Conservation (phyloP, 2,329 filamentous ascomycete species). For the Ophiostoma sp. region DNA sequence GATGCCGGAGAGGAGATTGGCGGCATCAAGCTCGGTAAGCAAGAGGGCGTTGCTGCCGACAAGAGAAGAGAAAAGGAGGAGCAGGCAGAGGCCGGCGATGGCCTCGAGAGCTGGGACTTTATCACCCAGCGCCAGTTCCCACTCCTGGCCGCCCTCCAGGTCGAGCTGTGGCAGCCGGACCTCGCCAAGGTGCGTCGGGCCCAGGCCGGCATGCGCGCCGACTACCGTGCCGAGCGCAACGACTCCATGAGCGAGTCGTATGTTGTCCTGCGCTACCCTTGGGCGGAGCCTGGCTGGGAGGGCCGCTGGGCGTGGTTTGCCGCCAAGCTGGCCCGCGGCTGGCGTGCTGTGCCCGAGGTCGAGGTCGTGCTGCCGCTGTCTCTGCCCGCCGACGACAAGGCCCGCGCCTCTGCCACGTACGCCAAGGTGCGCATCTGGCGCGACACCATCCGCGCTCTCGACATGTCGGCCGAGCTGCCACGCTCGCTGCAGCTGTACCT, state of each 20-base stretch:
- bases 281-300: slow-evolving; percentile 45
- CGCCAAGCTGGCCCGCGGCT: slow-evolving; percentile 49
- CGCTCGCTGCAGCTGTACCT: slow-evolving; percentile 60
- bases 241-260: slow-evolving; percentile 49
- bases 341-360: slow-evolving; percentile 50
- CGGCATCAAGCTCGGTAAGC: background rate
- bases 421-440: slow-evolving; percentile 63
- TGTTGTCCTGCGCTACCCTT: slow-evolving; percentile 63
- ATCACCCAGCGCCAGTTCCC: slow-evolving; percentile 66
- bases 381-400: slow-evolving; percentile 11
- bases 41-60: background rate
- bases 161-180: slow-evolving; percentile 66
- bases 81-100: slow-evolving; percentile 38
- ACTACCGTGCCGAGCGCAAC: slow-evolving; percentile 35
- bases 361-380: slow-evolving; percentile 61
- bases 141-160: slow-evolving; percentile 62
- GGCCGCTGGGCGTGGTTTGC: slow-evolving; percentile 43
- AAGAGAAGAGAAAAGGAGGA: slow-evolving; percentile 29
- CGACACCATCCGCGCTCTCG: slow-evolving; percentile 50
- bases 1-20: slow-evolving; percentile 30
- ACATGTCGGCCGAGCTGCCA: slow-evolving; percentile 55
- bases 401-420: slow-evolving; percentile 29
- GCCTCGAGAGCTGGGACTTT: slow-evolving; percentile 58
- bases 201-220: slow-evolving; percentile 24
- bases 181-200: slow-evolving; percentile 48